Base-by-base conservation (phyloP, 2,329 filamentous ascomycete genomes). In the Alternaria sp. region DNA sequence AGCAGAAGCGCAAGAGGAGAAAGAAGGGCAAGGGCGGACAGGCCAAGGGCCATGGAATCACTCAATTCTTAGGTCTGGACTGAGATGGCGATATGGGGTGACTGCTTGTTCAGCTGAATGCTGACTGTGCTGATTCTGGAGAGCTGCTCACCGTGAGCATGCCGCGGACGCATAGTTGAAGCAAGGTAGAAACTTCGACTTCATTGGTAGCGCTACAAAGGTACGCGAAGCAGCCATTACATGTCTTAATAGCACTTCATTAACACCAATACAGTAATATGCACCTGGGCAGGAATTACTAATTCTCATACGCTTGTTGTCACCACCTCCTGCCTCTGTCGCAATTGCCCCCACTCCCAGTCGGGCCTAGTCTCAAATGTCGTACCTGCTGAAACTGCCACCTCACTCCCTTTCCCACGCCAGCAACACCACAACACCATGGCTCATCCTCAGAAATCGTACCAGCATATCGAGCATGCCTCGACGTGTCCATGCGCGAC, bases 1-100 rank as follows among this genome's bases (percentile, higher is more conserved):
- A 69, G 51, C 75, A 76, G 62, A 82, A 81, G 73, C 77, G 71
- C 75, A 83, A 68, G 77, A 85, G 76, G 81, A 82, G 66, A 73
- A 83, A 76, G 78, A 78, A 68, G 63, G 72, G 71, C 60, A 79
- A 79, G 66, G 75, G 77, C 52, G 77, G 77, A 60, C 72, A 78
- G 56, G 72, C 72, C 19, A 68, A 70, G 28, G 73, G 72, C 1
- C 75, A 79, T 30, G 75, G 78, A 2, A 78, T 81, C 25, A 44
- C 80, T 47, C 74, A 77, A 13, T 80, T 81, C 60, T 73, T 74
- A 2, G 79, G 78, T 3, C 55, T 81, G 56, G 75, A 73, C 26
- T 77, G 64, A 71, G 28, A 7, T 9, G n/a, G 51, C 45, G 1
- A 28, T 44, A 17, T 11, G n/a, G 12, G 21, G 12, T 26, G 46